Evolutionary conservation across 2,329 filamentous ascomycete species (phyloP).

Genomic region (Diatrype stigma): DNA sequence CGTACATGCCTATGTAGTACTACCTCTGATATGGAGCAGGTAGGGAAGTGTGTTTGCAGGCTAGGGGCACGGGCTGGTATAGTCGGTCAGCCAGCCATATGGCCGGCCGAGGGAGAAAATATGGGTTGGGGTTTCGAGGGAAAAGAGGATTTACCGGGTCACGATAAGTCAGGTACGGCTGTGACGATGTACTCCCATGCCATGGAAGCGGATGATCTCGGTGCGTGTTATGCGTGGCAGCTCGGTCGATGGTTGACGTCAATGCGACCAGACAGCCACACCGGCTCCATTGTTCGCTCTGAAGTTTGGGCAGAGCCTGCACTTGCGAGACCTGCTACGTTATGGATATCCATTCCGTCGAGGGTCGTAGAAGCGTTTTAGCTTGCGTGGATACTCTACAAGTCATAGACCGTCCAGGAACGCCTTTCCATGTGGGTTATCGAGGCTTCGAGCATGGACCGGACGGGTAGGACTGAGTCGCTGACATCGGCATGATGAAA

Average conservation of each 20-base stretch:
- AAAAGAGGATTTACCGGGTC: conserved; percentile 33
- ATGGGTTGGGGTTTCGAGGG: conserved; percentile 9
- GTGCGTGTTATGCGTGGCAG: not conserved
- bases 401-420: no score
- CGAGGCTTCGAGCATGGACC: no score
- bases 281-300: not conserved
- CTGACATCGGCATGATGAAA: conserved; percentile 16
- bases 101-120: conserved; percentile 18
- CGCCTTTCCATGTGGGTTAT: no score
- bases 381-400: no score
- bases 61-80: conserved; percentile 6
- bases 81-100: conserved; percentile 2
- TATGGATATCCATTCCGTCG: no score
- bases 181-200: conserved; percentile 4
- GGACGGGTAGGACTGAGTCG: conserved; percentile 5
- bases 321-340: not conserved
- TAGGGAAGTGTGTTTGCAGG: conserved; percentile 11
- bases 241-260: conserved; percentile 15
- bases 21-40: conserved; percentile 9
- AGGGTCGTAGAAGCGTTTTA: no score
- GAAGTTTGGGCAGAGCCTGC: not conserved
- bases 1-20: not conserved
- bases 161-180: conserved; percentile 14
- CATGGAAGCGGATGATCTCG: conserved; percentile 26
- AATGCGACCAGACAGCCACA: conserved; percentile 6